Evolutionary conservation across 2,329 filamentous ascomycete species (phyloP).

Genomic region (Colletotrichum spinosum): DNA sequence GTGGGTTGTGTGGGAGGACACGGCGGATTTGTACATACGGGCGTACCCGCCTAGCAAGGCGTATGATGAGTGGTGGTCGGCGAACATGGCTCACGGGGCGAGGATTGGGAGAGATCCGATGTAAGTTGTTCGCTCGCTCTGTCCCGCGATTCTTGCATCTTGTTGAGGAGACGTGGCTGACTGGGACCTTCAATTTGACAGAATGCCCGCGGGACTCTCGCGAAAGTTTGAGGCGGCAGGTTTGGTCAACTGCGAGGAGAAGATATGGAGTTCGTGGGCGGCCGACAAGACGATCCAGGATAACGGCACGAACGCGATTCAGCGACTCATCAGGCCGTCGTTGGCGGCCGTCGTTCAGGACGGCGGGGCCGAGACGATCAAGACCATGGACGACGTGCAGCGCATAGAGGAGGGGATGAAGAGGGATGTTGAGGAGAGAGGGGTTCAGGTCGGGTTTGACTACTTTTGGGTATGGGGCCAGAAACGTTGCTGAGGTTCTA

Average conservation of each 20-base stretch:
- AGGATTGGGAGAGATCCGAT: slow-evolving; percentile 18
- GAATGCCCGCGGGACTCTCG: slow-evolving; percentile 22
- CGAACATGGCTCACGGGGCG: slow-evolving; percentile 18
- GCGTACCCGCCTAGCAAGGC: slow-evolving; percentile 28
- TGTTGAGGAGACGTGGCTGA: background rate
- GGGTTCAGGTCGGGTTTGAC: slow-evolving; percentile 16
- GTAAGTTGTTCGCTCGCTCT: background rate
- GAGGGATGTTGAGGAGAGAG: slow-evolving; percentile 9
- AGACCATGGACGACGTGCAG: slow-evolving; percentile 18
- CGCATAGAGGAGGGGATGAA: slow-evolving; percentile 18
- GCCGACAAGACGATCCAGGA: slow-evolving; percentile 19
- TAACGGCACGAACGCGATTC: background rate
- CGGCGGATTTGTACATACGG: slow-evolving; percentile 10
- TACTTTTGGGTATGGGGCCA: slow-evolving; percentile 29
- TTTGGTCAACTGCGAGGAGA: slow-evolving; percentile 16
- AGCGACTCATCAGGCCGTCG: slow-evolving; percentile 5
- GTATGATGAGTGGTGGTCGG: slow-evolving; percentile 32
- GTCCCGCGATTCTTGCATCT: background rate
- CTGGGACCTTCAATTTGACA: background rate
- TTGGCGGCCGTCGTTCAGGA: slow-evolving; percentile 17
- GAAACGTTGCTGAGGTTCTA: background rate
- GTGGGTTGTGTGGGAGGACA: slow-evolving; percentile 40
- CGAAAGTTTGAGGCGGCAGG: slow-evolving; percentile 14
- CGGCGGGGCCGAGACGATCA: slow-evolving; percentile 23
- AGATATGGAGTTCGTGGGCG: slow-evolving; percentile 26